These are phyloP conservation scores for Aspergillus aculeatus DNA, from an alignment of 2,329 filamentous ascomycete genomes.

Conservation along the genomic window DNA sequence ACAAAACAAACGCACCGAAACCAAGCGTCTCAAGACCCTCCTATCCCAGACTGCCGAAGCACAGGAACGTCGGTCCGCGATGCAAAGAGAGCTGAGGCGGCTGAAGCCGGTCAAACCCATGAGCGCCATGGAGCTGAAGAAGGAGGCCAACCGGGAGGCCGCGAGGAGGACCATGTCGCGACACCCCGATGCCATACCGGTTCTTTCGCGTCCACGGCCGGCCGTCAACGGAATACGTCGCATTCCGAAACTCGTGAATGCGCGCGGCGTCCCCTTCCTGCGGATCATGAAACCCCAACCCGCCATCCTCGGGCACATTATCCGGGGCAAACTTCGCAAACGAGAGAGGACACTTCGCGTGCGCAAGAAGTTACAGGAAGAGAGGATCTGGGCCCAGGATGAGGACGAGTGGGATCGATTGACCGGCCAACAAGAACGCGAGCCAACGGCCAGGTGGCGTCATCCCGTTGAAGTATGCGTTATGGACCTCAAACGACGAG, in stretches of 20 bases:
- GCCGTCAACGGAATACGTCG: slow-evolving; percentile 38
- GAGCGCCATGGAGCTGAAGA: slow-evolving; percentile 24
- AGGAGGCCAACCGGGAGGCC: slow-evolving; percentile 24
- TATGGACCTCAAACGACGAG: slow-evolving; percentile 23
- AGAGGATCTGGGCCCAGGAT: slow-evolving; percentile 26
- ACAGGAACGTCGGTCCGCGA: slow-evolving; percentile 21
- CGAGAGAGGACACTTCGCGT: slow-evolving; percentile 37
- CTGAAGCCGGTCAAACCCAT: slow-evolving; percentile 22
- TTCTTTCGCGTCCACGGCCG: slow-evolving; percentile 37
- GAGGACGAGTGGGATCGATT: slow-evolving; percentile 46
- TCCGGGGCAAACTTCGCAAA: slow-evolving; percentile 36
- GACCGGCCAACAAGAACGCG: slow-evolving; percentile 21
- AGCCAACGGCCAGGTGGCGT: slow-evolving; percentile 22
- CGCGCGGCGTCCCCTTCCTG: slow-evolving; percentile 43
- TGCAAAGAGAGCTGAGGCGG: slow-evolving; percentile 20
- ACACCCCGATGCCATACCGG: slow-evolving; percentile 35
- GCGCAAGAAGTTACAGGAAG: slow-evolving; percentile 25
- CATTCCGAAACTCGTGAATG: slow-evolving; percentile 43
- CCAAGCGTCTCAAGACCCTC: slow-evolving; percentile 26
- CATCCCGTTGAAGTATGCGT: slow-evolving; percentile 20
- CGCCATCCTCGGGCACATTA: slow-evolving; percentile 36
- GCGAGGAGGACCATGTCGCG: slow-evolving; percentile 30
- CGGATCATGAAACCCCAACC: slow-evolving; percentile 48
- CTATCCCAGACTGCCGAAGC: slow-evolving; percentile 25
- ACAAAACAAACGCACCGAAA: slow-evolving; percentile 26